phyloP scores from a whole-genome alignment of 176 grass and related monocot species.

The Avena eriantha region DNA sequence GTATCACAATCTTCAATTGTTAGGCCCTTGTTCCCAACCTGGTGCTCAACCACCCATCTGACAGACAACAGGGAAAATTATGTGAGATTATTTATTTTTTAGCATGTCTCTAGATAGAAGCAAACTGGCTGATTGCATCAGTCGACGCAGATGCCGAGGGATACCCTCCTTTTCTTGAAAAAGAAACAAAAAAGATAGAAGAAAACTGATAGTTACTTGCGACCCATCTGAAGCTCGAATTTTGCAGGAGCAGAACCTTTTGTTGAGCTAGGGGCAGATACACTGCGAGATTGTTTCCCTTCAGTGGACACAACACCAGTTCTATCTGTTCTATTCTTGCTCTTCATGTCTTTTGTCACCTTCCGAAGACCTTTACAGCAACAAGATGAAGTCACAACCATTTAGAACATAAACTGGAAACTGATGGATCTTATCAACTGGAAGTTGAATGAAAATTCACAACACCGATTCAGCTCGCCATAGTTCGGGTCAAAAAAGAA shows the following conservation, averaged over 20 bases:
- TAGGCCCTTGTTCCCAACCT: conserved; percentile 57
- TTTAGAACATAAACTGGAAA: not conserved
- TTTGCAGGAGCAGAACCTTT: conserved; percentile 50
- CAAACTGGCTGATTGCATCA: not conserved
- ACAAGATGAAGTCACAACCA: not conserved
- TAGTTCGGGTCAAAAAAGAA: not conserved
- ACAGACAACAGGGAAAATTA: not conserved
- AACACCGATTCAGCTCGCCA: not conserved
- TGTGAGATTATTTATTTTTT: conserved; percentile 17
- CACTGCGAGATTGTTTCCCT: conserved; percentile 41
- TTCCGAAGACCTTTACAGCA: conserved; percentile 53
- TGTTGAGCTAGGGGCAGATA: conserved; percentile 35
- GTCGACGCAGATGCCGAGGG: too few relatives aligned
- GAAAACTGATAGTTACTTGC: conserved; percentile 49
- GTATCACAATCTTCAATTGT: conserved; percentile 66
- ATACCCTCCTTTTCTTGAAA: too few relatives aligned
- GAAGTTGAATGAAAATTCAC: not conserved
- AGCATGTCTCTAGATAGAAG: not conserved
- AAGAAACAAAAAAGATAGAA: too few relatives aligned
- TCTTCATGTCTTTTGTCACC: conserved; percentile 75
- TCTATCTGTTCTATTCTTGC: conserved; percentile 62
- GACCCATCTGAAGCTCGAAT: conserved; percentile 72
- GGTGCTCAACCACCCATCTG: conserved; percentile 67
- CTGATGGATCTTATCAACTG: not conserved
- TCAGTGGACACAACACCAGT: conserved; percentile 39